Evolutionary conservation across 306 rosid genomes (phyloP).

Genomic region (Trifolium dubium): DNA sequence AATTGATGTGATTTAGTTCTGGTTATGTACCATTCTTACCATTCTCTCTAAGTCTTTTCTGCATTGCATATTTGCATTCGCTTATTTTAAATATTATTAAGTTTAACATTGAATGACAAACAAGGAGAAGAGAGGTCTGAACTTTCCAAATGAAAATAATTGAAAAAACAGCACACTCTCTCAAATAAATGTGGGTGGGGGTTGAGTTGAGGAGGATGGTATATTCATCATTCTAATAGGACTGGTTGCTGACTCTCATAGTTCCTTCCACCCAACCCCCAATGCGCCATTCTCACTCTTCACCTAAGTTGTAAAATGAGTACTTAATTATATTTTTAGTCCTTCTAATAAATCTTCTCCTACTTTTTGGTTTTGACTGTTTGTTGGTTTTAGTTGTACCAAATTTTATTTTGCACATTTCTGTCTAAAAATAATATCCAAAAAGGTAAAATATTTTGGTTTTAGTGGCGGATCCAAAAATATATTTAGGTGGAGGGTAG

Average conservation of each 20-base stretch:
- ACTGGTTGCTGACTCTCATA: constrained; percentile 36
- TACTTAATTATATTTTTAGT: neutral
- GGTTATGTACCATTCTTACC: constrained; percentile 30
- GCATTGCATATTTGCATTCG: neutral
- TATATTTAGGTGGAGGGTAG: no score
- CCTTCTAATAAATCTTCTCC: neutral
- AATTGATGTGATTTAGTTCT: constrained; percentile 42
- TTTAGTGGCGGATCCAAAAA: no score
- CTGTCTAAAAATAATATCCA: no score
- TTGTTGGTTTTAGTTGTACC: no score
- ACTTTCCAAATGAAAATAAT: neutral
- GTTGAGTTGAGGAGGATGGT: constrained; percentile 26
- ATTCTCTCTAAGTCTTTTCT: neutral
- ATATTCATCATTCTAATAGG: constrained; percentile 15
- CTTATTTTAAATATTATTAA: constrained; percentile 17
- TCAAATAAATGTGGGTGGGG: constrained; percentile 27
- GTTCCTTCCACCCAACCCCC: constrained; percentile 36
- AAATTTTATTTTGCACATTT: no score
- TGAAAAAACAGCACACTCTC: neutral
- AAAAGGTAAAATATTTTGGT: no score
- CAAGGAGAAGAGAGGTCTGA: neutral
- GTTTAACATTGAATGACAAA: constrained; percentile 7
- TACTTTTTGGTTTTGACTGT: no score
- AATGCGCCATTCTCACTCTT: neutral
- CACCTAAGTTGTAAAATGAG: neutral